A percentile compares a stretch with the other conserved stretches of the same genome.
Conservation (phyloP, 495 filamentous ascomycete species). For the Aspergillus coremiiformis region DNA sequence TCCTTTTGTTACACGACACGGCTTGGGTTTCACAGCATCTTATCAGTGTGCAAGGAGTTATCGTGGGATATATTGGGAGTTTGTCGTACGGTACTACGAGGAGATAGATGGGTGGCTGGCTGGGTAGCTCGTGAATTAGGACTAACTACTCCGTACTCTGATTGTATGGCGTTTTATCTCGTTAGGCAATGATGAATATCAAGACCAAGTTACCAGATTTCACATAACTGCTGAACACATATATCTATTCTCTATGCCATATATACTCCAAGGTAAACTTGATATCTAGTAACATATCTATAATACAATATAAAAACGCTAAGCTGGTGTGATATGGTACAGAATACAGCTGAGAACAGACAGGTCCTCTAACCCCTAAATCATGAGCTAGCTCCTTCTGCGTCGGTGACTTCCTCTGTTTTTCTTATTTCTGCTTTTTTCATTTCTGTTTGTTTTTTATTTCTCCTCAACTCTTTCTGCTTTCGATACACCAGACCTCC, state of each 20-base stretch:
- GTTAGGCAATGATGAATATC: background rate
- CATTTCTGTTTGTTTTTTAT: background rate
- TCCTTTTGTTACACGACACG: background rate
- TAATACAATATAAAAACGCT: background rate
- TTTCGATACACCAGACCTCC: constrained; percentile 24
- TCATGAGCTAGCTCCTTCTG: background rate
- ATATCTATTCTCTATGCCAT: background rate
- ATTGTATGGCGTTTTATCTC: too few relatives aligned
- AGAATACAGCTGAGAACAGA: too few relatives aligned
- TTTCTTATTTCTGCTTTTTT: too few relatives aligned
- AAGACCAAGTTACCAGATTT: background rate
- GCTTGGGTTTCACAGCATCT: background rate
- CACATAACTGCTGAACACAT: background rate
- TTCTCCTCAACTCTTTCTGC: constrained; percentile 4
- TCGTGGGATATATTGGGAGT: background rate
- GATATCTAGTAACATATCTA: background rate
- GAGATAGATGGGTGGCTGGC: background rate
- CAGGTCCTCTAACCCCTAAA: too few relatives aligned
- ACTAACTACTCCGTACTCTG: too few relatives aligned
- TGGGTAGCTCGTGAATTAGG: too few relatives aligned
- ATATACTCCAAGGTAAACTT: background rate
- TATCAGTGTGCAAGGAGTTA: background rate
- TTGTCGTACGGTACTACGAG: background rate
- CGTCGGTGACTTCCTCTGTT: too few relatives aligned
- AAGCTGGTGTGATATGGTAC: background rate